A percentile compares a stretch with the other conserved stretches of the same genome.
Conservation (phyloP, 805 yeast species). For the Cyberlindnera maritima region DNA sequence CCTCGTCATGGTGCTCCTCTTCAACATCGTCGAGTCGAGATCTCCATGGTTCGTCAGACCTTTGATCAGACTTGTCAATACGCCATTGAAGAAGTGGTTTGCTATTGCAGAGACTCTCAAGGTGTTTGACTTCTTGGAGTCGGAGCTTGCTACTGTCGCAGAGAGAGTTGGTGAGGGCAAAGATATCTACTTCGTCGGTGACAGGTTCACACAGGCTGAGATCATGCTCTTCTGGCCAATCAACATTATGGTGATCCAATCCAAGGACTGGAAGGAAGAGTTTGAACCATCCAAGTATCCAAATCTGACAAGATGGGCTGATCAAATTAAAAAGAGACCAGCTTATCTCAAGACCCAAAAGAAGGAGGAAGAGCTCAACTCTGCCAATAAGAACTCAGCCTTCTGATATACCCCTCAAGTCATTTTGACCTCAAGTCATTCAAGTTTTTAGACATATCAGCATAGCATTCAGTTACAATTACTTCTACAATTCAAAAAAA, state of each 20-base stretch:
- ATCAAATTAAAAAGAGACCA: not conserved
- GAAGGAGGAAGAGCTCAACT: too few species aligned
- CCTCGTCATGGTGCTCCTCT: conserved; percentile 41
- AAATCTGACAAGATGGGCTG: not conserved
- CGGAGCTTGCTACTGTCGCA: not conserved
- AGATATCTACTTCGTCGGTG: conserved; percentile 42
- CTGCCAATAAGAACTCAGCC: too few species aligned
- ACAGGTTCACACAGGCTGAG: conserved; percentile 50
- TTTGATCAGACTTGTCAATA: not conserved
- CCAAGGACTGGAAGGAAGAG: not conserved
- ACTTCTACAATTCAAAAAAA: too few species aligned
- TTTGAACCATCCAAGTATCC: conserved; percentile 3
- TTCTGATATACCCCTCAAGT: too few species aligned
- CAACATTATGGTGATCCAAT: conserved; percentile 26
- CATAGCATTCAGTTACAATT: too few species aligned
- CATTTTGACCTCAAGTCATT: too few species aligned
- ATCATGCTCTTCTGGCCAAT: conserved; percentile 45
- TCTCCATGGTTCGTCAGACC: conserved; percentile 29
- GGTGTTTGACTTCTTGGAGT: conserved; percentile 45
- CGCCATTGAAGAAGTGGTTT: not conserved
- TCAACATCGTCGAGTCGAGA: not conserved
- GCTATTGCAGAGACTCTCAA: conserved; percentile 27
- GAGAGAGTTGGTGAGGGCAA: not conserved
- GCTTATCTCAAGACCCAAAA: not conserved
- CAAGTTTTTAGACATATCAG: too few species aligned